Percentiles rank a stretch among this genome's conserved stretches.
phyloP scores from a whole-genome alignment of 2,329 filamentous ascomycete genomes.

The Cyphellophora attinorum region DNA sequence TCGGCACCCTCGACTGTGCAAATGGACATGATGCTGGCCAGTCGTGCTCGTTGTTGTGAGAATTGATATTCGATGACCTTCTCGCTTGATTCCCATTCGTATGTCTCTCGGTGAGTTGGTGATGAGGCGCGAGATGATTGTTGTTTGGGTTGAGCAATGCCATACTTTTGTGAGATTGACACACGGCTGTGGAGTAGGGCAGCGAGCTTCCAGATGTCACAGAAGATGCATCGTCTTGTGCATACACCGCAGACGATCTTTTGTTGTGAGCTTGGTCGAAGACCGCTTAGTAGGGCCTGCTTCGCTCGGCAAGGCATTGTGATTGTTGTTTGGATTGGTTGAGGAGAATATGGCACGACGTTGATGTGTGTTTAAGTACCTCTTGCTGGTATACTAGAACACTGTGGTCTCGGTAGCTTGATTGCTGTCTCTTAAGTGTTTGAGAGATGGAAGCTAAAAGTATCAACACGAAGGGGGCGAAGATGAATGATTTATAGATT shows the following conservation, averaged over 20 bases:
- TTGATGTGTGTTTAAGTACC: slow-evolving; percentile 1
- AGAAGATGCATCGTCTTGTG: slow-evolving; percentile 15
- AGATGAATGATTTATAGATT: background rate
- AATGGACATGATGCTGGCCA: slow-evolving; percentile 18
- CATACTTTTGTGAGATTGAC: slow-evolving; percentile 14
- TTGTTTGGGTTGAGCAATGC: slow-evolving; percentile 2
- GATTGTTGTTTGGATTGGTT: slow-evolving; percentile 1
- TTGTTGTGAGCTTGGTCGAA: slow-evolving; percentile 14
- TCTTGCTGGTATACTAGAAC: no score
- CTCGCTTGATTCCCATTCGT: slow-evolving; percentile 8
- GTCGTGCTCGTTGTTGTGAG: slow-evolving; percentile 14
- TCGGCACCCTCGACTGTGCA: slow-evolving; percentile 17
- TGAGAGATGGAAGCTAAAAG: background rate
- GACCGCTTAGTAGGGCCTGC: slow-evolving; percentile 12
- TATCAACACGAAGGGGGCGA: slow-evolving; percentile 1
- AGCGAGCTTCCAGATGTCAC: slow-evolving; percentile 19
- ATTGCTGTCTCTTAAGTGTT: no score
- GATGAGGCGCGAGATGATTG: slow-evolving; percentile 1
- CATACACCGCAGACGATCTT: slow-evolving; percentile 14
- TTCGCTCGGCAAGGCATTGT: slow-evolving; percentile 14
- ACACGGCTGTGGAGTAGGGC: slow-evolving; percentile 15
- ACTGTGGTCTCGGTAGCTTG: no score
- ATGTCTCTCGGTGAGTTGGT: slow-evolving; percentile 5
- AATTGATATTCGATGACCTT: slow-evolving; percentile 18
- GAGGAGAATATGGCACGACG: slow-evolving; percentile 1